Evolutionary conservation across 2,329 filamentous ascomycete species (phyloP), one percentile per base, ranked within the genome.

Genomic region (Sporothrix luriei): DNA sequence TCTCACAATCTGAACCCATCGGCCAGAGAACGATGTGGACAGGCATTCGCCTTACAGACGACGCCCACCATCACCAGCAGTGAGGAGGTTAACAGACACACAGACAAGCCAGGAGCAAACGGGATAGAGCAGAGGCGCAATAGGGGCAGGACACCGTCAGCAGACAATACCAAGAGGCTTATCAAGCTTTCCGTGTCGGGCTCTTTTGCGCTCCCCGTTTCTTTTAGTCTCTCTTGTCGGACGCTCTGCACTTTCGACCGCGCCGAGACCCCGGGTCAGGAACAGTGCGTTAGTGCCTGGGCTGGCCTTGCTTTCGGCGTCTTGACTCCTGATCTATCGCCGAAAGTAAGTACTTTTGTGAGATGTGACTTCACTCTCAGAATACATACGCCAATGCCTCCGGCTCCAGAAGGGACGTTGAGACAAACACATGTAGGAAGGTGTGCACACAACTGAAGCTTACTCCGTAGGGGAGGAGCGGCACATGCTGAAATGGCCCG

Each of bases 1-100:
- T 66, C 62, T 66, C 62, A 66, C 62, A 52, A 52, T 64, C 29
- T 29, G 48, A 65, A 11, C 62, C 48, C 62, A 66, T 48, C 61
- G 49, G 43, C 61, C 61, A 33, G 33, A 65, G 61, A 65, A 40
- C 33, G 49, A 66, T 52, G 48, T 40, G 62, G 43, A 33, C 43
- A 64, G 61, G 61, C 61, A 64, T 64, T 19, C 33, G 33, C 33
- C 33, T 5, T 33, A 33, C 33, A n/a, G n/a, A n/a, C n/a, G n/a
- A n/a, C n/a, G n/a, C n/a, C n/a, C n/a, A n/a, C n/a, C n/a, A n/a
- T n/a, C n/a, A n/a, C n/a, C n/a, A n/a, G n/a, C n/a, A n/a, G n/a
- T n/a, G n/a, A n/a, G n/a, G n/a, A n/a, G n/a, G n/a, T n/a, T n/a
- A n/a, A n/a, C n/a, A n/a, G n/a, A n/a, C 57, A 62, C 57, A 62